These are phyloP conservation scores for Furcasterigmium sp. DNA, from an alignment of 2,329 filamentous ascomycete species.

Conservation along the genomic window DNA sequence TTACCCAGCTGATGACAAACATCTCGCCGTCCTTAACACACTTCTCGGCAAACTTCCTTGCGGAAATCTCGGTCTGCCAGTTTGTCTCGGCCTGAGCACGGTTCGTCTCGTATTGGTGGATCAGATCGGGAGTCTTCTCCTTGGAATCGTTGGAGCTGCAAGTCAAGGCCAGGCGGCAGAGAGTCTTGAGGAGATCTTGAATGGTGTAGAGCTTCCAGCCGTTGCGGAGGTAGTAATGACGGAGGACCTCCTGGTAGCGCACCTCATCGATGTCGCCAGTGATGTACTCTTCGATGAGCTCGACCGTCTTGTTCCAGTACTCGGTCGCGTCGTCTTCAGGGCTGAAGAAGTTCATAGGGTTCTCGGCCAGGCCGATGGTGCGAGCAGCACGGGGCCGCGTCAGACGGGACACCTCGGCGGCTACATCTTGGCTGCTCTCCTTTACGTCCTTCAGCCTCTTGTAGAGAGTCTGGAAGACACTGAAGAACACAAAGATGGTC, in stretches of 20 bases:
- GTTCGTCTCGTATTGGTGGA: conserved; percentile 78
- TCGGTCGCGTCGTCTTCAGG: conserved; percentile 53
- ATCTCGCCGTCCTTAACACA: conserved; percentile 88
- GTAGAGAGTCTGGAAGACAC: conserved; percentile 88
- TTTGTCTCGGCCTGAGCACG: conserved; percentile 81
- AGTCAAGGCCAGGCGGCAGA: conserved; percentile 74
- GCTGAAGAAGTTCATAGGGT: conserved; percentile 73
- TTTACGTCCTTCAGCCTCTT: conserved; percentile 80
- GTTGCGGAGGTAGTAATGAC: conserved; percentile 83
- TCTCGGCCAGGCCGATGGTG: conserved; percentile 78
- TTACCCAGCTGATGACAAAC: conserved; percentile 86
- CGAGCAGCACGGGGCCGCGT: conserved; percentile 74
- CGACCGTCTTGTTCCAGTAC: conserved; percentile 81
- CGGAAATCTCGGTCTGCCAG: conserved; percentile 82
- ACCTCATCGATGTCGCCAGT: conserved; percentile 74
- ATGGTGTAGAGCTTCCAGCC: conserved; percentile 94
- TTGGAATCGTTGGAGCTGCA: conserved; percentile 83
- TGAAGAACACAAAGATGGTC: conserved; percentile 91
- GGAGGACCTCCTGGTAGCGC: conserved; percentile 83
- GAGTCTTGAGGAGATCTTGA: conserved; percentile 77
- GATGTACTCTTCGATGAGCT: conserved; percentile 82
- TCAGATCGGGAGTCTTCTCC: conserved; percentile 89
- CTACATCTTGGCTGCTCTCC: conserved; percentile 66
- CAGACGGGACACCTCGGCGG: conserved; percentile 67
- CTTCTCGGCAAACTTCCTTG: conserved; percentile 88